A percentile compares a stretch with the other conserved stretches of the same genome.
Conservation (phyloP, 345 rosid genomes). For the Trapa incisa region DNA sequence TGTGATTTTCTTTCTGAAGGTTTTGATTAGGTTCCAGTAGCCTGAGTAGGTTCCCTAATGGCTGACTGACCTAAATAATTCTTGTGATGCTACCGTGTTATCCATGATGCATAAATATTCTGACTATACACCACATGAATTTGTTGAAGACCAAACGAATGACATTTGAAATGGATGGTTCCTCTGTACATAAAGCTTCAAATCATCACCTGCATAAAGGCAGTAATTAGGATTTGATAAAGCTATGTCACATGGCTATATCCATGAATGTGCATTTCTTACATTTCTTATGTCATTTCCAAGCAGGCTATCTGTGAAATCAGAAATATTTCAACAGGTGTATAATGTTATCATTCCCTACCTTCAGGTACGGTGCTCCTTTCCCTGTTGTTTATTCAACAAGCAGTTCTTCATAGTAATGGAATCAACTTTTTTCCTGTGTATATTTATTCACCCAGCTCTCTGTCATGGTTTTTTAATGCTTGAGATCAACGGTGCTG, state of each 20-base stretch:
- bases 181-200: not conserved
- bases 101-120: not conserved
- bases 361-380: constrained; percentile 43
- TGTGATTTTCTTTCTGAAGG: not conserved
- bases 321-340: constrained; percentile 33
- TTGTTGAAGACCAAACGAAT: not conserved
- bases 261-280: not conserved
- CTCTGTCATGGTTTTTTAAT: not conserved
- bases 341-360: constrained; percentile 35
- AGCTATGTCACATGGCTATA: not conserved
- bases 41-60: not conserved
- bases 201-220: not conserved
- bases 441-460: not conserved
- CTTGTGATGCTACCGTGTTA: not conserved
- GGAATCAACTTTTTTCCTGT: not conserved
- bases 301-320: constrained; percentile 43
- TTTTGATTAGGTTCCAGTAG: not conserved
- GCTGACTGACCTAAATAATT: not conserved
- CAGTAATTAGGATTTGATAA: not conserved
- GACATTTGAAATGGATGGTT: not conserved
- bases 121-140: not conserved
- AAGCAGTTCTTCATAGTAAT: not conserved
- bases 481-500: not conserved
- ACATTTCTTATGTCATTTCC: not conserved
- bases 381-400: not conserved